These are phyloP conservation scores for Bassia scoparia DNA, from an alignment of 148 eudicot genomes.

Conservation along the genomic window DNA sequence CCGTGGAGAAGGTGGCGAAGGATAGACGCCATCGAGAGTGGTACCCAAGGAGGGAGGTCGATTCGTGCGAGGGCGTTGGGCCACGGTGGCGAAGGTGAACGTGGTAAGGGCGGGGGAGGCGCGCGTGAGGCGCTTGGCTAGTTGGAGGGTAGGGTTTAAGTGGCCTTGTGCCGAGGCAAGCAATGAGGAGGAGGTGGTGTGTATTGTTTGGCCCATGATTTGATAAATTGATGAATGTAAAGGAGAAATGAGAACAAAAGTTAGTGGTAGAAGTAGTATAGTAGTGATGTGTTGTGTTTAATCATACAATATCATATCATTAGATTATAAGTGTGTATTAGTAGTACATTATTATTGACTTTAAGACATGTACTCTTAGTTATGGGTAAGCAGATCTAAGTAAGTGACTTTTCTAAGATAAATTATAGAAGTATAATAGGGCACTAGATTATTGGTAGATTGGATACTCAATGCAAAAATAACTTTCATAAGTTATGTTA, in stretches of 20 bases:
- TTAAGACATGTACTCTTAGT: neutral
- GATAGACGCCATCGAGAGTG: constrained; percentile 12
- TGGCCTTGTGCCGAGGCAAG: constrained; percentile 48
- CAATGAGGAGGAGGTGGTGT: constrained; percentile 34
- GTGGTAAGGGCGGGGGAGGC: constrained; percentile 16
- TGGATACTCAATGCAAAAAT: too few species aligned
- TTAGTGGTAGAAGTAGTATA: neutral
- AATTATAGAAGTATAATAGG: too few species aligned
- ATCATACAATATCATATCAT: neutral
- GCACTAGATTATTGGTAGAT: too few species aligned
- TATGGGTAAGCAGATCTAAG: neutral
- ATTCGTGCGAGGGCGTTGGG: constrained; percentile 11
- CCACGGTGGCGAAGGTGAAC: constrained; percentile 46
- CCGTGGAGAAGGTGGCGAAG: constrained; percentile 37
- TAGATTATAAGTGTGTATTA: constrained; percentile 1
- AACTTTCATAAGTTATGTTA: too few species aligned
- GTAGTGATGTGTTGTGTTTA: neutral
- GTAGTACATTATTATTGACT: neutral
- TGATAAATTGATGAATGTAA: too few species aligned
- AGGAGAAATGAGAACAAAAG: neutral
- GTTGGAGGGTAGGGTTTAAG: constrained; percentile 52
- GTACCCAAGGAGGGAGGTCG: constrained; percentile 6
- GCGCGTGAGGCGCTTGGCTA: constrained; percentile 40
- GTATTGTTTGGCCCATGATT: neutral
- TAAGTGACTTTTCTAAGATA: too few species aligned